Evolutionary conservation across 2,329 filamentous ascomycete genomes (phyloP).

Genomic region (Aspergillus novoparasiticus): DNA sequence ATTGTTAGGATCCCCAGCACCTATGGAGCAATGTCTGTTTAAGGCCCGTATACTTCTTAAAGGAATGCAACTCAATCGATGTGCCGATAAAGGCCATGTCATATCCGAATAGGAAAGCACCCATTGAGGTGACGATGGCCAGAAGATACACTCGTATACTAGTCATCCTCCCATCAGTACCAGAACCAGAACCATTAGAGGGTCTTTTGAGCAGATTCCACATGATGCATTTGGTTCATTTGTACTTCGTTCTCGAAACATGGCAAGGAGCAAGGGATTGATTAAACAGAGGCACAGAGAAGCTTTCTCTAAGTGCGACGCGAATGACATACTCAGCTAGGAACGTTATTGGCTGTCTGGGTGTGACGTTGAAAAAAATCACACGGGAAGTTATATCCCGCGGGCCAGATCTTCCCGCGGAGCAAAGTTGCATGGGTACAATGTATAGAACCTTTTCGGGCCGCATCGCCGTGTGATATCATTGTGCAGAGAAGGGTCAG

Average conservation of each 20-base stretch:
- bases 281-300: background rate
- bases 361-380: background rate
- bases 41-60: background rate
- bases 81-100: background rate
- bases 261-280: background rate
- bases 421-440: background rate
- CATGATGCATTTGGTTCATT: background rate
- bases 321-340: background rate
- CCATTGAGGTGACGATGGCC: background rate
- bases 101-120: background rate
- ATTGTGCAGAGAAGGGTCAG: too few species aligned
- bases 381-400: background rate
- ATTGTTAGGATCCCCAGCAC: background rate
- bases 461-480: background rate
- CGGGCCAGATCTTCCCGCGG: background rate
- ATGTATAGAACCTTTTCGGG: background rate
- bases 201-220: background rate
- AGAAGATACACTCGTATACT: background rate
- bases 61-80: background rate
- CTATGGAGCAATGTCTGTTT: background rate
- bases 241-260: background rate
- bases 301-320: background rate
- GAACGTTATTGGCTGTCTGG: background rate
- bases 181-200: background rate
- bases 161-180: background rate